Percentiles rank a stretch among this genome's conserved stretches.
Evolutionary conservation across 345 rosid species (phyloP).

Genomic region (Dimocarpus longan): DNA sequence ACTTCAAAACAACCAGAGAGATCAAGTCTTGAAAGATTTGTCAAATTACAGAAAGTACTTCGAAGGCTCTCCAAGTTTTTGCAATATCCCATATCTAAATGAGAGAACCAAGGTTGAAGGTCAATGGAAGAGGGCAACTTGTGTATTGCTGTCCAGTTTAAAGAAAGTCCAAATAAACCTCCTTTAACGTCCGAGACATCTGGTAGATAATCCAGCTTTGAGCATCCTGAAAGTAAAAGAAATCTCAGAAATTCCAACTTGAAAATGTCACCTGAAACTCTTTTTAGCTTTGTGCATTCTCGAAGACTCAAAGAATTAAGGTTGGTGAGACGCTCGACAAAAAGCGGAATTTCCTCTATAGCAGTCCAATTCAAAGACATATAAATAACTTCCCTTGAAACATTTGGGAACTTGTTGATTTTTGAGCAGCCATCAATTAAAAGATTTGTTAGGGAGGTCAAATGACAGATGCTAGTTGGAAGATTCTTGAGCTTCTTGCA

Average conservation of each 20-base stretch:
- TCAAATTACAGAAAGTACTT: not conserved
- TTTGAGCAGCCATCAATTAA: slow-evolving; percentile 10
- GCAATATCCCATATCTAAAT: slow-evolving; percentile 9
- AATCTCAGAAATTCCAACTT: not conserved
- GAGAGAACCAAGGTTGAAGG: not conserved
- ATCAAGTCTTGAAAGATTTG: not conserved
- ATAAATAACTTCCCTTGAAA: not conserved
- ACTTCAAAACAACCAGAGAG: not conserved
- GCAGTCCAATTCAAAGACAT: slow-evolving; percentile 10
- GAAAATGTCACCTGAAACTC: not conserved
- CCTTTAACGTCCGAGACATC: not conserved
- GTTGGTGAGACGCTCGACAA: not conserved
- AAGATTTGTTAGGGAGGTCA: not conserved
- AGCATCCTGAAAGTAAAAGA: not conserved
- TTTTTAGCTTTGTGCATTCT: slow-evolving; percentile 18
- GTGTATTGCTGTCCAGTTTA: too few relatives aligned
- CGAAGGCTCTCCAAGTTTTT: slow-evolving; percentile 6
- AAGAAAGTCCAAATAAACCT: too few relatives aligned
- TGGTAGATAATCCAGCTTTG: slow-evolving; percentile 4
- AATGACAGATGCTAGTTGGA: slow-evolving; percentile 4
- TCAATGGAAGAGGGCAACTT: slow-evolving; percentile 1
- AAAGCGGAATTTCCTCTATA: slow-evolving; percentile 16
- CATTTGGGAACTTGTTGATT: slow-evolving; percentile 15
- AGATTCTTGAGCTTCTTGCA: slow-evolving; percentile 15
- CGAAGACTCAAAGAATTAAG: slow-evolving; percentile 12